Base-by-base conservation (phyloP, 805 yeast genomes). In the Myxozyma geophila region DNA sequence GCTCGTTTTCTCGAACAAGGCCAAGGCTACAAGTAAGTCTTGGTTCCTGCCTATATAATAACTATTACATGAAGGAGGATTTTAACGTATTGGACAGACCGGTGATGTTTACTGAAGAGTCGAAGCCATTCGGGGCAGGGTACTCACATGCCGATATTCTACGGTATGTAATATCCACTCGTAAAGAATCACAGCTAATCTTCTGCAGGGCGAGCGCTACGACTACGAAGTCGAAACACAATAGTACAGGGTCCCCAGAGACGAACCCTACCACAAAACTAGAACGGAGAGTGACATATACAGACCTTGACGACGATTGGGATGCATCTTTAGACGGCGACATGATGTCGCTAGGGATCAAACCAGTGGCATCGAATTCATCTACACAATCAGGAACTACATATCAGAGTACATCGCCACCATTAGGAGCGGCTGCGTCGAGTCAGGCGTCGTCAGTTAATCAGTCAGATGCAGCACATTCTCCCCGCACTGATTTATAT, bases 231-330 rank as follows among this genome's bases (percentile, higher is more conserved):
- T 39, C 54, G 21, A 55, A 43, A 52, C 9, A 44, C 33, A 37
- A 47, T 17, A 47, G 52, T 28, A 17, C 59, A 37, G 47, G 48
- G 19, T 48, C 54, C 3, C 54, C 58, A 47, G 55, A 47, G 19
- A 39, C 48, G 4, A 36, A 35, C 43, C 44, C 54, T 10, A 37
- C 28, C 3, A 7, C 53, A 7, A 47, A 37, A 21, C 21, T 40
- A 15, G 67, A 66, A 12, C 63, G 61, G 21, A 58, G 54, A 51
- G 36, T 51, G 28, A 49, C 63, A 44, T 88, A 87, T 72, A 79
- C 85, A 50, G 96, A 92, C 73, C 78, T 87, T 62, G 97, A 92
- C 74, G 96, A 89, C 70, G 97, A 91, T 75, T 92, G 97, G 97
- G 93, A 91, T 74, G 96, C 93, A 12, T 87, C 86, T 50, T 86